These are phyloP conservation scores for Trametes hirsuta DNA, from an alignment of 1,284 basidiomycete species.

Conservation along the genomic window DNA sequence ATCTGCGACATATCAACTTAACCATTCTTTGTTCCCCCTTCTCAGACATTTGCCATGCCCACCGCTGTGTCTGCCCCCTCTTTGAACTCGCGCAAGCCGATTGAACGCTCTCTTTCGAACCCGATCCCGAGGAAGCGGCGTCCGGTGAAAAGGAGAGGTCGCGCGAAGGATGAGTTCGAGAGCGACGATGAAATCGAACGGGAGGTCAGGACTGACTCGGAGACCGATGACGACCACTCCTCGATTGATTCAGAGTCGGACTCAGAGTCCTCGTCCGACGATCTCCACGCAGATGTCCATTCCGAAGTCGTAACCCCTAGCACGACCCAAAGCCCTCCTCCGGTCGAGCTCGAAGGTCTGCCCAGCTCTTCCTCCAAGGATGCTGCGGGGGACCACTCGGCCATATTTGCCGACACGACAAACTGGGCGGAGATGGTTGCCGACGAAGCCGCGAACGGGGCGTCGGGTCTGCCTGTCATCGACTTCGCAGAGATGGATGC, in stretches of 20 bases:
- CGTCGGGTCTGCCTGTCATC: constrained; percentile 72
- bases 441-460: constrained; percentile 62
- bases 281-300: constrained; percentile 51
- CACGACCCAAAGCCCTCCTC: constrained; percentile 61
- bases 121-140: constrained; percentile 40
- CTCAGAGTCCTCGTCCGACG: constrained; percentile 68
- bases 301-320: constrained; percentile 62
- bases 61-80: constrained; percentile 19
- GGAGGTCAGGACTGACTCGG: constrained; percentile 66
- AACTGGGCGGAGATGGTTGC: constrained; percentile 86
- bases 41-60: constrained; percentile 21
- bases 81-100: constrained; percentile 17
- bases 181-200: constrained; percentile 78
- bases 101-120: constrained; percentile 23
- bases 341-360: constrained; percentile 40
- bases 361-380: constrained; percentile 30
- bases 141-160: constrained; percentile 51
- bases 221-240: constrained; percentile 58
- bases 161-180: constrained; percentile 55
- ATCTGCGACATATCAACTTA: constrained; percentile 8
- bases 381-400: constrained; percentile 36
- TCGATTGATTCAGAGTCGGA: constrained; percentile 65
- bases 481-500: constrained; percentile 70
- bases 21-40: constrained; percentile 5
- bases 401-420: constrained; percentile 58